Base-by-base conservation (phyloP, 495 filamentous ascomycete species). In the Lasiosphaeria ovina region DNA sequence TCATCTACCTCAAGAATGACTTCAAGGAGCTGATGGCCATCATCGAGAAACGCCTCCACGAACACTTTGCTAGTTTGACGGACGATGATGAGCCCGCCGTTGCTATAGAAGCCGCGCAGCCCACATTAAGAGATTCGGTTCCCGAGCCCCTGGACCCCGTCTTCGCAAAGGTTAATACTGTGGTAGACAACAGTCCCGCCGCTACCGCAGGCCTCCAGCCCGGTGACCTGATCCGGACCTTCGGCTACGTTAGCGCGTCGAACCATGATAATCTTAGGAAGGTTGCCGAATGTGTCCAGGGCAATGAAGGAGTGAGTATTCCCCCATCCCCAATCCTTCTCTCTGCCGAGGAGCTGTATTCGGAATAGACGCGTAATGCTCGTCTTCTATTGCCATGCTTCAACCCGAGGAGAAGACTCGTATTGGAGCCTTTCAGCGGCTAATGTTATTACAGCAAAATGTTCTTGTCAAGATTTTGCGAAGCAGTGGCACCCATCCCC, bases 151-250 rank as follows among this genome's bases (percentile, higher is more conserved):
- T 87, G 33, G 87, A 88, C 45, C 81, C 80, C 48, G 86, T 92
- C 1, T 99, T 99, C 70, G 95, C 95, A 17, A 94, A 83, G 68
- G 89, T 99, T 60, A 97, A 96, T 64, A 88, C 82, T 44, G 89
- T 99, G 24, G 87, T 85, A 33, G 67, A 80, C 6, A 82, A 81
- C 24, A 96, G 93, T 67, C 95, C 95, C 31, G 95, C 95, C 31
- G 87, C 87, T 33, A 73, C 83, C 53, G 93, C 95, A 11, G 95
- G 95, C 11, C 74, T 99, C 67, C 87, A 85, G 71, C 76, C 81
- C 16, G 93, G 92, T n/a, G 95, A 99, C 74, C 73, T 81, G 58
- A 85, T 99, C 62, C 84, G 86, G 61, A 85, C 83, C 69, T 97
- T 99, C 78, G 95, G 93, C 49, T 84, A 79, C 61, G 89, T 89